A percentile compares a stretch with the other conserved stretches of the same genome.
phyloP scores from a whole-genome alignment of 2,329 filamentous ascomycete genomes.

The Monosporascus ibericus region DNA sequence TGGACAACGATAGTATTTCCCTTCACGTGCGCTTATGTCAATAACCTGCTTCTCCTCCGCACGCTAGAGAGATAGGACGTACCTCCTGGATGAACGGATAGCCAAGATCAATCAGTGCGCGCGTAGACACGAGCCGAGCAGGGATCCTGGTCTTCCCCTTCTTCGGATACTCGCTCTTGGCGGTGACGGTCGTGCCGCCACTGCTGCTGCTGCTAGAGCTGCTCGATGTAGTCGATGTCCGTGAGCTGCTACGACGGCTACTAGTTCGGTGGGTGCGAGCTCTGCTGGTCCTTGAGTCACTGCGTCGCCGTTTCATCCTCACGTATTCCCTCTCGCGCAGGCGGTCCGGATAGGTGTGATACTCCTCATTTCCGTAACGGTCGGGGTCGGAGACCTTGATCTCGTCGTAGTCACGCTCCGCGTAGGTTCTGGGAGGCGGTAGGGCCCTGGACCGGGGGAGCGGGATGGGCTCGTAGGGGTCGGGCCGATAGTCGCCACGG shows the following conservation, averaged over 20 bases:
- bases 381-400: constrained; percentile 63
- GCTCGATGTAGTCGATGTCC: constrained; percentile 38
- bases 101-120: constrained; percentile 74
- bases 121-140: constrained; percentile 69
- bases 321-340: constrained; percentile 58
- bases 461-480: constrained; percentile 55
- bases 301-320: constrained; percentile 40
- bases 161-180: constrained; percentile 63
- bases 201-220: constrained; percentile 33
- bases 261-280: constrained; percentile 27
- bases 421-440: constrained; percentile 53
- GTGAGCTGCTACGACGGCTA: constrained; percentile 30
- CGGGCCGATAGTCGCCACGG: constrained; percentile 51
- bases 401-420: constrained; percentile 57
- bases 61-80: constrained; percentile 20
- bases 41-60: background rate
- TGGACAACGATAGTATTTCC: constrained; percentile 76
- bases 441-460: constrained; percentile 58
- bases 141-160: constrained; percentile 90
- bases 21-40: constrained; percentile 40
- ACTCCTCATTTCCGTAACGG: constrained; percentile 66
- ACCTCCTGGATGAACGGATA: constrained; percentile 88
- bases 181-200: constrained; percentile 39
- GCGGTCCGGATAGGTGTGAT: constrained; percentile 53
- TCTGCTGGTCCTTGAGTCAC: constrained; percentile 35